Base-by-base conservation (phyloP, 306 rosid genomes). In the Cucumis melo region DNA sequence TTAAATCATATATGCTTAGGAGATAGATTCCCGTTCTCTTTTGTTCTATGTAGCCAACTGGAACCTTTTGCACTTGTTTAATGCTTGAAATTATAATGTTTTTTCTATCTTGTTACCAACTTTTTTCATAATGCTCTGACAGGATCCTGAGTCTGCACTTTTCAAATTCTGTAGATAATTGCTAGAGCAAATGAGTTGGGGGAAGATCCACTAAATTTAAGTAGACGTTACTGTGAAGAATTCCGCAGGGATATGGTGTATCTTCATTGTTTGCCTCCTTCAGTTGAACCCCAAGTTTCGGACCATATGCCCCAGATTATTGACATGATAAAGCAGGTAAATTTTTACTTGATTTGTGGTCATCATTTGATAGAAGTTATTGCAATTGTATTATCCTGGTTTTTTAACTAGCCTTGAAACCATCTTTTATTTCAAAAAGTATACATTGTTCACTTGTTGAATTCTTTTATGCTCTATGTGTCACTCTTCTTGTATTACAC, bases 161-260 rank as follows among this genome's bases (percentile, higher is more conserved):
- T 94, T 89, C 89, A 76, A 93, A 87, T 93, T 90, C 81, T 92
- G 96, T 94, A 94, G 96, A 94, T 94, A 83, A 94, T 94, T 82
- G 85, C 88, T 80, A 84, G 97, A 86, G 92, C 96, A 63, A 94
- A 89, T 23, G 88, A 94, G 79, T 71, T 94, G 83, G 93, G 97
- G 61, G 93, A 92, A 85, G 93, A 94, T 83, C 96, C 99, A 17
- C 84, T 94, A 60, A 80, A 83, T 81, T 88, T 94, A 90, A 94
- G 99, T 67, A 71, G 78, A 21, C 93, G 91, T 16, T 92, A 83
- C 67, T 92, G 97, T 14, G 83, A 94, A 74, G 99, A 92, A 86
- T 94, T 92, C 80, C 63, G 77, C 73, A 88, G 46, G 71, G 99
- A 94, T 83, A 94, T 94, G 99, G 58, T 9, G 73, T 75, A 75